Evolutionary conservation across 2,329 filamentous ascomycete genomes (phyloP).

Genomic region (Dactylellina leptospora): DNA sequence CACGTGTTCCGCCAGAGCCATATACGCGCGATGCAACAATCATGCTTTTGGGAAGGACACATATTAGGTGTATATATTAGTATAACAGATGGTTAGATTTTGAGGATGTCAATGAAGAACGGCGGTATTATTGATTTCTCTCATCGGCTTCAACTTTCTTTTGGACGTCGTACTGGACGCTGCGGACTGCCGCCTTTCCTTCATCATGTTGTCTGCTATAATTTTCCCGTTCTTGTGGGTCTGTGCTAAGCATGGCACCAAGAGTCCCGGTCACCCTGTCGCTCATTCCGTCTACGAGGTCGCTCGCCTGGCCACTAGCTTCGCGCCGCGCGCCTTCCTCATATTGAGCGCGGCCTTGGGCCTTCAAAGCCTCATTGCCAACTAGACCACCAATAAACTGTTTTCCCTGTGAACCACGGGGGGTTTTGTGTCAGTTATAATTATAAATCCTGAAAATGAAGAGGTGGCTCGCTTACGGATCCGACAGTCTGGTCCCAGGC

Average conservation of each 20-base stretch:
- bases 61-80: no score
- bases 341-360: slow-evolving; percentile 79
- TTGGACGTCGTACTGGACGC: slow-evolving; percentile 44
- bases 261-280: slow-evolving; percentile 32
- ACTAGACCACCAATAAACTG: slow-evolving; percentile 78
- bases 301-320: slow-evolving; percentile 80
- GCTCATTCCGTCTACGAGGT: slow-evolving; percentile 73
- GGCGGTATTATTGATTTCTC: slow-evolving; percentile 6
- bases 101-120: no score
- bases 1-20: no score
- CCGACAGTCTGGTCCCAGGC: slow-evolving; percentile 91
- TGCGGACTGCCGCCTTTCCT: slow-evolving; percentile 42
- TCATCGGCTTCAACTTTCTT: slow-evolving; percentile 20
- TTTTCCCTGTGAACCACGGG: slow-evolving; percentile 68
- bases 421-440: no score
- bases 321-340: slow-evolving; percentile 80
- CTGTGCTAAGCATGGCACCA: slow-evolving; percentile 17
- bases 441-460: no score
- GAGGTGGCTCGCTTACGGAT: slow-evolving; percentile 61
- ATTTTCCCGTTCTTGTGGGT: slow-evolving; percentile 26
- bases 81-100: no score
- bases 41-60: no score
- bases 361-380: slow-evolving; percentile 78
- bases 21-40: no score
- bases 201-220: slow-evolving; percentile 44